A percentile compares a stretch with the other conserved stretches of the same genome.
Conservation (phyloP, 768 basidiomycete species). For the Hericium alpestre region DNA sequence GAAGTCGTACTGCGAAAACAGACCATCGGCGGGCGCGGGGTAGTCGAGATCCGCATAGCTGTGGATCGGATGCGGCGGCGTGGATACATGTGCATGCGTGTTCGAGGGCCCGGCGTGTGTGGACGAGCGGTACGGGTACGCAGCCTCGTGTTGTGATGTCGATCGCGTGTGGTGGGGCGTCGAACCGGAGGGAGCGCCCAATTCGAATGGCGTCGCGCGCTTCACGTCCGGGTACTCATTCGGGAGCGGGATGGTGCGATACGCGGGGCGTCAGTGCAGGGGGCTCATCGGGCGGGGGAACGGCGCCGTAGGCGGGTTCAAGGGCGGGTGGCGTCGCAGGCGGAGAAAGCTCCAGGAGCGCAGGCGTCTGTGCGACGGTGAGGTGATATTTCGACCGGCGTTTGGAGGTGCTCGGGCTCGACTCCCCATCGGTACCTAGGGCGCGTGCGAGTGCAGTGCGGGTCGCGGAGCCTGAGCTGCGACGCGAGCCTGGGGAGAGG, state of each 20-base stretch:
- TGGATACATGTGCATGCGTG: no score
- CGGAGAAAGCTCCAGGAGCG: constrained; percentile 1
- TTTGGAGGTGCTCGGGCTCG: constrained; percentile 3
- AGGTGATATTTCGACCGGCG: constrained; percentile 9
- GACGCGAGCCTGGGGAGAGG: constrained; percentile 66
- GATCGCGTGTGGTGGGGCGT: constrained; percentile 1
- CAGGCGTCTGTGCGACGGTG: constrained; percentile 5
- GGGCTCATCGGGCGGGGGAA: constrained; percentile 5
- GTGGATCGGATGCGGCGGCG: no score
- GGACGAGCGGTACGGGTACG: constrained; percentile 3
- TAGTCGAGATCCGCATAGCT: no score
- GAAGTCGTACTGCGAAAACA: no score
- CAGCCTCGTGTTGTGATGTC: constrained; percentile 1
- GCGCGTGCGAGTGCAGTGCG: constrained; percentile 32
- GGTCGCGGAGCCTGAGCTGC: constrained; percentile 44
- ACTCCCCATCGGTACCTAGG: not conserved
- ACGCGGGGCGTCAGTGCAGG: constrained; percentile 5
- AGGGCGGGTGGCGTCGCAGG: constrained; percentile 17
- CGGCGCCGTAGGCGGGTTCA: constrained; percentile 2
- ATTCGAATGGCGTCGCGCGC: not conserved
- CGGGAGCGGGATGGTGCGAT: constrained; percentile 8
- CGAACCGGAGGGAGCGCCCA: not conserved
- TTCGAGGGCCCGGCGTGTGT: no score
- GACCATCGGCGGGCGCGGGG: no score
- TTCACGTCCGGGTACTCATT: constrained; percentile 16